Evolutionary conservation across 148 eudicot genomes (phyloP).

Genomic region (Rhododendron mucronatum): DNA sequence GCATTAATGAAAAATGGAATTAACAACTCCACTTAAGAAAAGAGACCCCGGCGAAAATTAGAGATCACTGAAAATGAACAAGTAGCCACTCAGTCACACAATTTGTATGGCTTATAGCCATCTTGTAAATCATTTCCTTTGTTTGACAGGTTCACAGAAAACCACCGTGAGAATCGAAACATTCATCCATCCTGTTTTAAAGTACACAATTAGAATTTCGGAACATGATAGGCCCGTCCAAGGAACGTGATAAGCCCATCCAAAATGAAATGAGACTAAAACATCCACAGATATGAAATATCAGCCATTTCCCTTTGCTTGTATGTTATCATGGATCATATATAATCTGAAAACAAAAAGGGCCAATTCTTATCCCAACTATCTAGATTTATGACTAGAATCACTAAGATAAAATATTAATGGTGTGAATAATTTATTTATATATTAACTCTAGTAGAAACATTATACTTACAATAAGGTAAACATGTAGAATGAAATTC

Average conservation of each 20-base stretch:
- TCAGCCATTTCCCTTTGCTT: neutral
- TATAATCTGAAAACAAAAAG: neutral
- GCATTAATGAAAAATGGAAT: conserved; percentile 1
- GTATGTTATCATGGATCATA: neutral
- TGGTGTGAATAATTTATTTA: neutral
- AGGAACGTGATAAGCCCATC: neutral
- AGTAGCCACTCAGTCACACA: neutral
- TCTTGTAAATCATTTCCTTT: neutral
- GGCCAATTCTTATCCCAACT: neutral
- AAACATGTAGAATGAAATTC: neutral
- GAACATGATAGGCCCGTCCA: neutral
- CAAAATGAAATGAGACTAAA: neutral
- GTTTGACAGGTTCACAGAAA: neutral
- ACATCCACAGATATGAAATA: neutral
- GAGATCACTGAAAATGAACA: neutral
- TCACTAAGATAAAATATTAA: neutral
- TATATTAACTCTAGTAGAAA: neutral
- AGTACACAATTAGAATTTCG: neutral
- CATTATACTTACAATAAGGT: neutral
- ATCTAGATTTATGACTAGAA: neutral
- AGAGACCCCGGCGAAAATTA: neutral
- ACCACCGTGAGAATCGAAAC: neutral
- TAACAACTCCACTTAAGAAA: neutral
- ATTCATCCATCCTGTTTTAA: neutral
- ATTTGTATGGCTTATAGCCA: neutral